phyloP scores from a whole-genome alignment of 2,329 filamentous ascomycete species.

The Cladosporium sp. region DNA sequence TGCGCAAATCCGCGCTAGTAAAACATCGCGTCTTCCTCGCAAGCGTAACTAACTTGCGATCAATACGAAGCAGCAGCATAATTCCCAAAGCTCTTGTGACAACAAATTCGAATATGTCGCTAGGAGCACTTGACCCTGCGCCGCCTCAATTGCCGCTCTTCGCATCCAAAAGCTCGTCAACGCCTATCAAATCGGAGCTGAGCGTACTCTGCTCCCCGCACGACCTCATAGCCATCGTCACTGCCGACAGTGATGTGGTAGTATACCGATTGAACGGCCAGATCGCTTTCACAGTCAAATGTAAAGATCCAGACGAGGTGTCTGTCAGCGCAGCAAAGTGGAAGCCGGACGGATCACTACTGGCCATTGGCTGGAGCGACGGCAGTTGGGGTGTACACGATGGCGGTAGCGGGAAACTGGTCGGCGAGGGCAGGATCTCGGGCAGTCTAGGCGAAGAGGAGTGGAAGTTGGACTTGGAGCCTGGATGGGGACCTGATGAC shows the following conservation, averaged over 20 bases:
- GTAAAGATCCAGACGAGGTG: slow-evolving; percentile 31
- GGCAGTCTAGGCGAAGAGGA: slow-evolving; percentile 6
- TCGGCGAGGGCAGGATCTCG: slow-evolving; percentile 8
- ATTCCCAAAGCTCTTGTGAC: too few species aligned
- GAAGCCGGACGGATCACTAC: slow-evolving; percentile 44
- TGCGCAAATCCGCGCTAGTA: neutral
- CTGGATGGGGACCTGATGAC: slow-evolving; percentile 13
- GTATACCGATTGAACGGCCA: slow-evolving; percentile 79
- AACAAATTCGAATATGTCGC: too few species aligned
- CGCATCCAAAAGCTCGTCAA: neutral
- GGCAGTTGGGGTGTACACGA: slow-evolving; percentile 49
- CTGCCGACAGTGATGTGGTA: slow-evolving; percentile 62
- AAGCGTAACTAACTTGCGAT: neutral
- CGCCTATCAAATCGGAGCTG: slow-evolving; percentile 52
- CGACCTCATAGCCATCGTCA: slow-evolving; percentile 73
- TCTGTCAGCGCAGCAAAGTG: slow-evolving; percentile 39
- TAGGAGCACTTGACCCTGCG: neutral
- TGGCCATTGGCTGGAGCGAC: slow-evolving; percentile 82
- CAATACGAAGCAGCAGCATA: too few species aligned
- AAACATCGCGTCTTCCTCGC: slow-evolving; percentile 2
- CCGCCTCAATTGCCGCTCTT: neutral
- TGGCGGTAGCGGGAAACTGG: slow-evolving; percentile 29
- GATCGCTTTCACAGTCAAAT: slow-evolving; percentile 53
- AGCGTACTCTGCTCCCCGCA: slow-evolving; percentile 78
- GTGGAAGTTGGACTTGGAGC: slow-evolving; percentile 22